Evolutionary conservation across 2,329 filamentous ascomycete genomes (phyloP).

Genomic region (Dactylonectria estremocensis): DNA sequence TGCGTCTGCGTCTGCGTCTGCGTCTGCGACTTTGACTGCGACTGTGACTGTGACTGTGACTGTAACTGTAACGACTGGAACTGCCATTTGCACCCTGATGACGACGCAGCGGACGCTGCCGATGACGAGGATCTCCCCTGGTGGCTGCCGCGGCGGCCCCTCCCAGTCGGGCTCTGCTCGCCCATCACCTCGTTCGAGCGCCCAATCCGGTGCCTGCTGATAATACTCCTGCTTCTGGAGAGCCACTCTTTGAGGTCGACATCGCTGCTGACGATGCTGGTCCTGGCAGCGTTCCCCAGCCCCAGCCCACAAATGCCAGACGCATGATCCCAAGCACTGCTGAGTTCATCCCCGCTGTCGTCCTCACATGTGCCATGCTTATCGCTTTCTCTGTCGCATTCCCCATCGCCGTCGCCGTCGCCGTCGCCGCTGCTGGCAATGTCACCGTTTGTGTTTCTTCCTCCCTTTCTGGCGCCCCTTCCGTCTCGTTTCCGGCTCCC

Average conservation of each 20-base stretch:
- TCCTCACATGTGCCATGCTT: constrained; percentile 29
- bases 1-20: constrained; percentile 9
- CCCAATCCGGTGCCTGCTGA: constrained; percentile 3
- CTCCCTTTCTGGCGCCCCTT: constrained; percentile 1
- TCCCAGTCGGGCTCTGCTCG: not conserved
- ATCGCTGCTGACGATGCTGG: constrained; percentile 8
- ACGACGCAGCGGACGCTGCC: constrained; percentile 2
- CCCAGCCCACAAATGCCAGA: constrained; percentile 20
- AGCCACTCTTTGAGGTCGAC: constrained; percentile 6
- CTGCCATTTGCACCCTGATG: not conserved
- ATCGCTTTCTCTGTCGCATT: constrained; percentile 25
- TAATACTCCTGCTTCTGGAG: not conserved
- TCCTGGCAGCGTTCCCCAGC: constrained; percentile 17
- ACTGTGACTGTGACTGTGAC: constrained; percentile 9
- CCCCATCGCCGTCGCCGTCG: constrained; percentile 28
- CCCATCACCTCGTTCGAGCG: constrained; percentile 2
- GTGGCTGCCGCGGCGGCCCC: not conserved
- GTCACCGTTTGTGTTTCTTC: constrained; percentile 12
- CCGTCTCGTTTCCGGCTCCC: not conserved
- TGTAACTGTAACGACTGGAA: constrained; percentile 3
- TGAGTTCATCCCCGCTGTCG: constrained; percentile 45
- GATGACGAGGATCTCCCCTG: constrained; percentile 4
- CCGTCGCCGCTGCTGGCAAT: constrained; percentile 33
- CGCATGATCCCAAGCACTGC: constrained; percentile 19
- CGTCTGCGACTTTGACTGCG: too few relatives aligned